Conservation (phyloP, 768 basidiomycete genomes). For the Dioszegia crocea region DNA sequence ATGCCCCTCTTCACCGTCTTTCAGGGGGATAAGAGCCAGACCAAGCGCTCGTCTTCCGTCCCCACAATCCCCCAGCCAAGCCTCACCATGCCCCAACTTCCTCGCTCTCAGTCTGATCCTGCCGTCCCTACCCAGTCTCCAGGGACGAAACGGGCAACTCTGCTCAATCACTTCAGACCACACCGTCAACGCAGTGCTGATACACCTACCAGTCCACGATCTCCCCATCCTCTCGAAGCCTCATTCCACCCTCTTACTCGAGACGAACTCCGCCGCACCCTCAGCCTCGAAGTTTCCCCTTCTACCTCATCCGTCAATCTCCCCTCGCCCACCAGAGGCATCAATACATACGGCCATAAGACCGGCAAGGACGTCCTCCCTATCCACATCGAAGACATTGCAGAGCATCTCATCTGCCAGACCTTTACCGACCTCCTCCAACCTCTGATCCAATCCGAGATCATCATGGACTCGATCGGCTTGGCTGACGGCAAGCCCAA, state of each 20-base stretch:
- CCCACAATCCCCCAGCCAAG: too few relatives aligned
- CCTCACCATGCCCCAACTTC: neutral
- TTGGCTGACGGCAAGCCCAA: slow-evolving; percentile 8
- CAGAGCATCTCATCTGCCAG: neutral
- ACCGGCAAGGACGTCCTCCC: slow-evolving; percentile 4
- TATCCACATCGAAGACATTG: slow-evolving; percentile 3
- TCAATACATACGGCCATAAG: neutral
- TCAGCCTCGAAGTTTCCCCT: slow-evolving; percentile 5
- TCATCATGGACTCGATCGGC: slow-evolving; percentile 14
- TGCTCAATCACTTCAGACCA: slow-evolving; percentile 6
- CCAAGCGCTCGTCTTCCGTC: too few relatives aligned
- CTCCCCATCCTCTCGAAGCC: slow-evolving; percentile 21
- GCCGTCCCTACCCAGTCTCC: neutral
- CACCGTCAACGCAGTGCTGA: neutral
- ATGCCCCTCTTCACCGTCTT: too few relatives aligned
- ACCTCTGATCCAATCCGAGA: slow-evolving; percentile 8
- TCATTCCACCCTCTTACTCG: slow-evolving; percentile 15
- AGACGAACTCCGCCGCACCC: slow-evolving; percentile 12
- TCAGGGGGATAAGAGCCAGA: too few relatives aligned
- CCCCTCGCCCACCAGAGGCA: neutral
- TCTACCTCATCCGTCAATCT: neutral
- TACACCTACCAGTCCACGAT: neutral
- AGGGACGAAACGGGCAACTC: neutral
- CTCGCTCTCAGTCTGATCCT: neutral
- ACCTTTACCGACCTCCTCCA: neutral